These are phyloP conservation scores for Lodderomyces orthopsilosis DNA, from an alignment of 1,139 yeast genomes.

Conservation along the genomic window DNA sequence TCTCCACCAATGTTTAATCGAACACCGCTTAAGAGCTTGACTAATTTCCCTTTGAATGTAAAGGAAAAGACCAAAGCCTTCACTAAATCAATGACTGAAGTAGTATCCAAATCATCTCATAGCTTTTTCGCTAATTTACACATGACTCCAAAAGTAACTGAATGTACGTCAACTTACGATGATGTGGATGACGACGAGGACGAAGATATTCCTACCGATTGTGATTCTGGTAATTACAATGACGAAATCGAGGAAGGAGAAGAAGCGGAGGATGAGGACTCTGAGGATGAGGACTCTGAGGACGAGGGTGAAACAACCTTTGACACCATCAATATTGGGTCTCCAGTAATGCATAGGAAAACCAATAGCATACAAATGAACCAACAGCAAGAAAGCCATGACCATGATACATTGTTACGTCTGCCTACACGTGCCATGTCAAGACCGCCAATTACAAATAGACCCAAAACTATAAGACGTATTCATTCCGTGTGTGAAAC, in stretches of 20 bases:
- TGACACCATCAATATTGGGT: conserved; percentile 14
- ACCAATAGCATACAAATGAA: conserved; percentile 5
- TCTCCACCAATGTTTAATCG: conserved; percentile 15
- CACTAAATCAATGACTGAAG: conserved; percentile 24
- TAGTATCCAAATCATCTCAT: conserved; percentile 20
- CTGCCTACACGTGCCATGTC: neutral
- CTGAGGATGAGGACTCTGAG: conserved; percentile 13
- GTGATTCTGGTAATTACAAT: conserved; percentile 3
- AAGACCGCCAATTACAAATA: neutral
- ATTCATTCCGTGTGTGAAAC: conserved; percentile 67
- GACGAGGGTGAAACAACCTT: conserved; percentile 17
- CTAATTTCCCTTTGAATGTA: conserved; percentile 19
- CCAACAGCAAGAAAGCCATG: neutral
- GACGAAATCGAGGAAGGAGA: conserved; percentile 6
- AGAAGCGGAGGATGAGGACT: conserved; percentile 1
- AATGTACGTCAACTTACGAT: neutral
- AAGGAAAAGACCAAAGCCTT: conserved; percentile 18
- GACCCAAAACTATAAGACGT: conserved; percentile 39
- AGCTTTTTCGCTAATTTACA: conserved; percentile 10
- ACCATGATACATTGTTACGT: neutral
- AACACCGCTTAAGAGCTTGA: conserved; percentile 26
- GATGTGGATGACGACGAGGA: conserved; percentile 15
- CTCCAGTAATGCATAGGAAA: conserved; percentile 12
- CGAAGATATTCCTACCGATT: conserved; percentile 7
- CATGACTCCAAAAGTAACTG: conserved; percentile 5